Percentiles rank a stretch among this genome's conserved stretches.
Conservation (phyloP, 164 flowering plant species). For the Nymphaea thermarum region DNA sequence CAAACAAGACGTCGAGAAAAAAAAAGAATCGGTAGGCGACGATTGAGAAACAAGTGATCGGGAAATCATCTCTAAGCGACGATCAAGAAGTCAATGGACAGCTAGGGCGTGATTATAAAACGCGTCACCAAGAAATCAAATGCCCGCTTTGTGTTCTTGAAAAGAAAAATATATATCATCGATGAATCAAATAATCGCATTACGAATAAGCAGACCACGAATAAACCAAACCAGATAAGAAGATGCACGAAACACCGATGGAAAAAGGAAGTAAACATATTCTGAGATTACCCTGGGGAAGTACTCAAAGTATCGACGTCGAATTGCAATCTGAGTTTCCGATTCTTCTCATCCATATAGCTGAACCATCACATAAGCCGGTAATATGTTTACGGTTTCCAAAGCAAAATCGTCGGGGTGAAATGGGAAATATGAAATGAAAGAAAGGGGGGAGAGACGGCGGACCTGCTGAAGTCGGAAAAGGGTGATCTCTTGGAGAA, state of each 20-base stretch:
- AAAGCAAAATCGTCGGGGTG: not conserved
- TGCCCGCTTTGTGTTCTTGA: too few species aligned
- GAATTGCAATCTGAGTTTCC: constrained; percentile 76
- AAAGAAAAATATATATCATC: too few species aligned
- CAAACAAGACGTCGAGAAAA: too few species aligned
- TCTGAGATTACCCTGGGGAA: constrained; percentile 7
- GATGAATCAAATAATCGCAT: too few species aligned
- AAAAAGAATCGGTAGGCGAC: too few species aligned
- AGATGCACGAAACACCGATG: not conserved
- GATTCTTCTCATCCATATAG: constrained; percentile 79
- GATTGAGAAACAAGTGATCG: too few species aligned
- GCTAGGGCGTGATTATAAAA: too few species aligned
- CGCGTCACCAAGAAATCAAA: too few species aligned
- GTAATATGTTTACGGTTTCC: not conserved
- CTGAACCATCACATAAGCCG: constrained; percentile 19
- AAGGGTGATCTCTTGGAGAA: constrained; percentile 48
- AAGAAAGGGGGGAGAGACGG: not conserved
- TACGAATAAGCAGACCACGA: too few species aligned
- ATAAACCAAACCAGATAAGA: not conserved
- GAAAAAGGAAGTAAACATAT: not conserved
- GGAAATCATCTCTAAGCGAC: too few species aligned
- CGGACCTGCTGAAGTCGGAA: constrained; percentile 67
- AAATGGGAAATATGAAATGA: not conserved
- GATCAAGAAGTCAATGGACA: too few species aligned
- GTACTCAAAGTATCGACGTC: constrained; percentile 56